A percentile compares a stretch with the other conserved stretches of the same genome.
phyloP scores from a whole-genome alignment of 2,329 filamentous ascomycete genomes.

The Sphaerulina populicola region DNA sequence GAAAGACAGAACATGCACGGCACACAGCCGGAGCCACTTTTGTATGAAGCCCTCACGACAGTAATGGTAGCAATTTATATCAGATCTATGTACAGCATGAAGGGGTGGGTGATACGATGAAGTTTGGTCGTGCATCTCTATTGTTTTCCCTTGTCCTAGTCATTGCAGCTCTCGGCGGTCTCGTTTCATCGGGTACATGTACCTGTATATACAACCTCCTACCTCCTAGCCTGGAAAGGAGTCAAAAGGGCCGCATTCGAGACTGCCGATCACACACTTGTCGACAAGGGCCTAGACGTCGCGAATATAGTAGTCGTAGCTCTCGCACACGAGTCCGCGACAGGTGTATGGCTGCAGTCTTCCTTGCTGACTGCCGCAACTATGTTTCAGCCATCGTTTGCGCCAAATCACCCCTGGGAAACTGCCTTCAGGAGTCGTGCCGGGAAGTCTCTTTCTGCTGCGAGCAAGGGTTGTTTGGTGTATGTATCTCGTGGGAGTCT shows the following conservation, averaged over 20 bases:
- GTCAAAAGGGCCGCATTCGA: too few species aligned
- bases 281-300: background rate
- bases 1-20: background rate
- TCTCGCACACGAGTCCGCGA: slow-evolving; percentile 7
- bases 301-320: slow-evolving; percentile 3
- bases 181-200: too few species aligned
- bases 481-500: background rate
- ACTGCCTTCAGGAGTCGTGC: slow-evolving; percentile 6
- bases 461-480: background rate
- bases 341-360: slow-evolving; percentile 1
- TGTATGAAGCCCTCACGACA: slow-evolving; percentile 2
- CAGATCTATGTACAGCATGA: background rate
- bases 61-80: background rate
- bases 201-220: too few species aligned
- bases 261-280: too few species aligned
- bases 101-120: background rate
- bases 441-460: background rate
- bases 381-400: slow-evolving; percentile 6
- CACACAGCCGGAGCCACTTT: slow-evolving; percentile 2
- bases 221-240: too few species aligned
- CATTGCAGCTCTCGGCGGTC: too few species aligned
- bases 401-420: slow-evolving; percentile 5
- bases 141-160: background rate
- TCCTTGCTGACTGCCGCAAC: slow-evolving; percentile 6
- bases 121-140: background rate